A percentile compares a stretch with the other conserved stretches of the same genome.
phyloP scores from a whole-genome alignment of 768 basidiomycete genomes.

The Kwoniella bestiolae region DNA sequence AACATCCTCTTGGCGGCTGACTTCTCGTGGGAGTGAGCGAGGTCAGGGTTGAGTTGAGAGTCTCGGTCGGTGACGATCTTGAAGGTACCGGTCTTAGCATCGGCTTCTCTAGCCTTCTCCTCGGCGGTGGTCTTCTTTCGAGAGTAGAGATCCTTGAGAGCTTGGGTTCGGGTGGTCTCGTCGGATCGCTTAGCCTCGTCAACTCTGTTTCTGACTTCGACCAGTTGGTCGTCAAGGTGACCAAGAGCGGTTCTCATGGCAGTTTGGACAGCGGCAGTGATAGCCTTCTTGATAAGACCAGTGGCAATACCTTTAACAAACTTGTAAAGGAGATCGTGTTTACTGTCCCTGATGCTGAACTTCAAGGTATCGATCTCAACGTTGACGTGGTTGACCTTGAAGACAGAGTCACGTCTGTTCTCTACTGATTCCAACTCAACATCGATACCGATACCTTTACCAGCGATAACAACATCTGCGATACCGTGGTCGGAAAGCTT shows the following conservation, averaged over 20 bases:
- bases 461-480: constrained; percentile 66
- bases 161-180: constrained; percentile 47
- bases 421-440: constrained; percentile 58
- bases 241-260: constrained; percentile 80
- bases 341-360: constrained; percentile 78
- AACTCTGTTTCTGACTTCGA: constrained; percentile 72
- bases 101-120: constrained; percentile 59
- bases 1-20: constrained; percentile 70
- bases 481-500: constrained; percentile 60
- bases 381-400: constrained; percentile 62
- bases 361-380: constrained; percentile 86
- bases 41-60: constrained; percentile 63
- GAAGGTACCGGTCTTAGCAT: constrained; percentile 64
- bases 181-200: constrained; percentile 64
- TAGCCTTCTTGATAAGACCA: constrained; percentile 68
- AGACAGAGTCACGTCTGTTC: constrained; percentile 55
- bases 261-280: constrained; percentile 67
- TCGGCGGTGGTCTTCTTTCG: constrained; percentile 61
- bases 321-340: constrained; percentile 58
- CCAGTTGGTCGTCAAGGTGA: constrained; percentile 86
- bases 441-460: constrained; percentile 73
- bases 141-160: constrained; percentile 51
- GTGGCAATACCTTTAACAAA: constrained; percentile 78
- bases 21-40: constrained; percentile 66
- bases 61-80: constrained; percentile 78